Base-by-base conservation (phyloP, 192 early-diverging fungal genomes). In the Backusella parvicylindrica region DNA sequence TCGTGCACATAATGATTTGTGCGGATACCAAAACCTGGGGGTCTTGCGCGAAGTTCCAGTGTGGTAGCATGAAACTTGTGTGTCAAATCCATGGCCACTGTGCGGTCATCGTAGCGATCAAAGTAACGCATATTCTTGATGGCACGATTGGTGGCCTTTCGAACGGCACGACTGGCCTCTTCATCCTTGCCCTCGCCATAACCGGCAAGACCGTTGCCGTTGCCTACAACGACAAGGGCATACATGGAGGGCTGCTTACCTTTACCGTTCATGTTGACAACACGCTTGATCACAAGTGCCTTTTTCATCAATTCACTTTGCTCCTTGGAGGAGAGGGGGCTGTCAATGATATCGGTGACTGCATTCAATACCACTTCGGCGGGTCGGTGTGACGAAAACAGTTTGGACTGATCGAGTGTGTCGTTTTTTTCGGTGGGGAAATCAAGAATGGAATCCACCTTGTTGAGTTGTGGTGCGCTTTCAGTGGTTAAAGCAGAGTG, bases 1-100 rank as follows among this genome's bases (percentile, higher is more conserved):
- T 98, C 96, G 87, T 99, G 96, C 78, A 99, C 92, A 71, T 94
- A 87, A 70, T 92, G 94, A 84, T 96, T 95, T 49, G 93, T 91
- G n/a, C 96, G 92, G 74, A 94, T 88, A 66, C 98, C 98, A 81
- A 96, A 96, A 56, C 98, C 98, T 73, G 98, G 97, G 40, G 94
- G 94, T 68, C 95, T 90, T 23, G 91, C 90, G 70, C 90, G 89
- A 76, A 99, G 82, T 56, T 89, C 84, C 32, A 99, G 70, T 63
- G 86, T 87, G 18, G 95, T 95, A n/a, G 89, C 90, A 79, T 95
- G 91, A 88, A 93, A 99, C 80, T 96, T 93, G 84, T 94, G 89
- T 63, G 91, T 86, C 56, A 98, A 90, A 82, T 97, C 95, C 72
- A 89, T 87, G 79, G 89, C 95, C 33, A 99, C 84, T 16, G 98